Conservation (phyloP, 768 basidiomycete species). For the Trametes cingulata region DNA sequence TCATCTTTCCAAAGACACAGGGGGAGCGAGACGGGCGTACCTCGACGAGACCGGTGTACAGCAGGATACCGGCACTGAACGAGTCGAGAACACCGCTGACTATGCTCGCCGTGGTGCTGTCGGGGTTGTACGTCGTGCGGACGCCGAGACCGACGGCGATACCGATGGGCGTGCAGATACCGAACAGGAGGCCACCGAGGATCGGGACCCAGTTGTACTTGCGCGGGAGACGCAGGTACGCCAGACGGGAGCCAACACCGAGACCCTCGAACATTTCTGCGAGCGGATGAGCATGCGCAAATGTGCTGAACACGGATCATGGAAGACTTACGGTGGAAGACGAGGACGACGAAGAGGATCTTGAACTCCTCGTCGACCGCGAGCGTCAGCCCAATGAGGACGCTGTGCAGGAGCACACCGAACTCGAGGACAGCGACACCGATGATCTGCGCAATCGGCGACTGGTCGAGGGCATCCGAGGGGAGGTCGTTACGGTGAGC, state of each 20-base stretch:
- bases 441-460: slow-evolving; percentile 67
- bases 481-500: not conserved
- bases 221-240: slow-evolving; percentile 63
- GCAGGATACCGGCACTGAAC: slow-evolving; percentile 81
- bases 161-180: slow-evolving; percentile 78
- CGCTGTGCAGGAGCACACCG: slow-evolving; percentile 85
- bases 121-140: slow-evolving; percentile 79
- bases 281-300: not conserved
- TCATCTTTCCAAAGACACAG: not conserved
- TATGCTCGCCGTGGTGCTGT: slow-evolving; percentile 70
- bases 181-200: slow-evolving; percentile 63
- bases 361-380: slow-evolving; percentile 86
- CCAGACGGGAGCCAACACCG: slow-evolving; percentile 88
- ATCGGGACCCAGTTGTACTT: slow-evolving; percentile 59
- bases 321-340: slow-evolving; percentile 81
- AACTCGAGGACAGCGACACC: slow-evolving; percentile 94
- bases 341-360: slow-evolving; percentile 82
- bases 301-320: too few species aligned
- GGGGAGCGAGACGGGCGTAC: slow-evolving; percentile 39
- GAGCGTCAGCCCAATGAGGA: slow-evolving; percentile 87
- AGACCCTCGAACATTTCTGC: slow-evolving; percentile 93
- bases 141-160: slow-evolving; percentile 84
- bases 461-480: slow-evolving; percentile 33
- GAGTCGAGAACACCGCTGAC: slow-evolving; percentile 87
- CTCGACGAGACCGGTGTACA: slow-evolving; percentile 88